Evolutionary conservation across 2,329 filamentous ascomycete species (phyloP), one percentile per base, ranked within the genome.

Genomic region (Chrysoporthe austroafricana): DNA sequence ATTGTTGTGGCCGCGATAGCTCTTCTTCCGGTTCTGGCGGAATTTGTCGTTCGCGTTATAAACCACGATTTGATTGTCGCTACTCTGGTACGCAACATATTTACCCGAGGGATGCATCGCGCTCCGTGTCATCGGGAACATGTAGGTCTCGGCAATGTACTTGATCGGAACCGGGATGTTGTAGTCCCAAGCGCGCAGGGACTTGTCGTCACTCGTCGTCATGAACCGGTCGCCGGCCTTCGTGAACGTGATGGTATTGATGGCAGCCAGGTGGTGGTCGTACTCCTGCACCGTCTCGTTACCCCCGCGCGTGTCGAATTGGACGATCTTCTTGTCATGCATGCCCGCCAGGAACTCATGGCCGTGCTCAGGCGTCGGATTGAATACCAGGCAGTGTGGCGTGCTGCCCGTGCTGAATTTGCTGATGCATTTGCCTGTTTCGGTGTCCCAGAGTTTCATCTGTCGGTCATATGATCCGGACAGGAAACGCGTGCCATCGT

Each of bases 401-500:
- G 94, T 98, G 82, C 96, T 97, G 76, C 95, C 95, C 0, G 93
- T 97, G 21, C 91, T 93, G 83, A 97, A 99, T 67, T 93, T 93
- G 74, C 88, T 90, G 72, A 97, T 82, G 76, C 95, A 98, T 73
- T 90, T 86, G 58, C 96, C 96, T 32, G 93, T 97, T 79, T 99
- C 96, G 0, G 95, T 97, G 75, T 99, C 96, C 96, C 96, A 99
- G 42, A 99, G 85, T 80, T 98, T 97, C 83, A 98, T 97, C 82
- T 93, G 91, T 64, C 95, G 91, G 78, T 99, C 96, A 78, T 96
- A 99, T 18, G 93, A 96, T 1, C 92, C 91, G 2, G 94, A 94
- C 36, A 99, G 81, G 83, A 99, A 99, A 65, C 91, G 91, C 13
- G 88, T 91, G 63, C 96, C 96, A 43, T 88, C 86, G 3, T 85